A percentile compares a stretch with the other conserved stretches of the same genome.
These are phyloP conservation scores for Didymella glomerata DNA, from an alignment of 2,329 filamentous ascomycete species.

Conservation along the genomic window DNA sequence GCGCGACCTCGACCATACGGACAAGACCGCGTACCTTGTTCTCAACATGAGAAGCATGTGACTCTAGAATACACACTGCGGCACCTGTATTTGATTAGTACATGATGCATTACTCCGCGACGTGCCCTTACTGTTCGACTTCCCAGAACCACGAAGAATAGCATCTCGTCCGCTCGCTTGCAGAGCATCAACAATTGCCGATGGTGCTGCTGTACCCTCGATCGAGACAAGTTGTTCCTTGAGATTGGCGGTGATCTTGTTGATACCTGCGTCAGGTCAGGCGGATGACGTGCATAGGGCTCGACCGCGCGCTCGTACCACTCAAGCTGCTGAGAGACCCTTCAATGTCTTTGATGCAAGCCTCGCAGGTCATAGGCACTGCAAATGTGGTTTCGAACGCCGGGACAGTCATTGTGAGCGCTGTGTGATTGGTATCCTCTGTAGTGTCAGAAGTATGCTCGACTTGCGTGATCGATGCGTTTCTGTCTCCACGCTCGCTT, in stretches of 20 bases:
- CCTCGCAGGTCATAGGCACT: constrained; percentile 90
- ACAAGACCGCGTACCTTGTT: constrained; percentile 84
- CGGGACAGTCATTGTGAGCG: constrained; percentile 42
- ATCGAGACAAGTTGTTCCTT: constrained; percentile 84
- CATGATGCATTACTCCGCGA: constrained; percentile 5
- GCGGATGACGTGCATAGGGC: constrained; percentile 34
- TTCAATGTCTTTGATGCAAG: constrained; percentile 87
- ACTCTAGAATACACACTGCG: constrained; percentile 95
- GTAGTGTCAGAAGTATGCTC: constrained; percentile 1
- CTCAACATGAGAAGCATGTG: constrained; percentile 67
- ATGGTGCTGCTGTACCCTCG: constrained; percentile 90
- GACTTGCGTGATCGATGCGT: constrained; percentile 20
- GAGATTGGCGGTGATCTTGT: constrained; percentile 82
- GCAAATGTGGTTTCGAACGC: constrained; percentile 83
- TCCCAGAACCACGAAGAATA: constrained; percentile 88
- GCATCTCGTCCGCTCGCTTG: constrained; percentile 91
- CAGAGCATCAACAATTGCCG: constrained; percentile 86
- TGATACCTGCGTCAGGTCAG: constrained; percentile 68
- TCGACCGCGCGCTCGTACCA: constrained; percentile 55
- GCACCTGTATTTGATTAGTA: constrained; percentile 62
- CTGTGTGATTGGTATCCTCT: background rate
- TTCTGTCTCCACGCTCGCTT: constrained; percentile 36
- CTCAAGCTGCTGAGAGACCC: constrained; percentile 77
- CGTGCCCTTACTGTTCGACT: constrained; percentile 75
- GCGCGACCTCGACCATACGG: constrained; percentile 90